These are phyloP conservation scores for Solanum etuberosum DNA, from an alignment of 257 asterid species.

Conservation along the genomic window DNA sequence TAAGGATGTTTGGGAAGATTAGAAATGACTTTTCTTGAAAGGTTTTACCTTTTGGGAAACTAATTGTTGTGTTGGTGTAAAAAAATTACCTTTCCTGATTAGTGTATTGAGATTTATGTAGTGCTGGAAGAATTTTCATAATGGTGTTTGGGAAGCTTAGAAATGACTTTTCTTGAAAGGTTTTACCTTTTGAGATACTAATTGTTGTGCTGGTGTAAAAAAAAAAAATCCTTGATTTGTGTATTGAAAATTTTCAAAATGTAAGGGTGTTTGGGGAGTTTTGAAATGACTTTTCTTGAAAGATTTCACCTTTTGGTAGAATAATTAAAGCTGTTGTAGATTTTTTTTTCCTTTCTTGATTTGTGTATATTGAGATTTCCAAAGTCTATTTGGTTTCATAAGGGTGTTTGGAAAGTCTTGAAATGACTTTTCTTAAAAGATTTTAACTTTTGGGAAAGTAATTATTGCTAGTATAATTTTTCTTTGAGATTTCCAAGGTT, in stretches of 20 bases:
- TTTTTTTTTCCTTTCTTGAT: neutral
- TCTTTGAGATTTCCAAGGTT: neutral
- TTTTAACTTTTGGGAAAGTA: neutral
- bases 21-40: neutral
- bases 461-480: neutral
- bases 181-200: neutral
- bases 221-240: neutral
- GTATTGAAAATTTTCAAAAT: neutral
- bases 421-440: neutral
- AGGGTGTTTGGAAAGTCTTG: neutral
- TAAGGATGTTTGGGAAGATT: neutral
- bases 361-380: neutral
- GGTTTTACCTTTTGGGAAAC: neutral
- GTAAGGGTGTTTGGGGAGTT: neutral
- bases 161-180: neutral
- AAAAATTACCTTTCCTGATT: neutral
- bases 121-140: neutral
- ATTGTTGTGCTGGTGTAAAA: neutral
- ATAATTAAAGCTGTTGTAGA: neutral
- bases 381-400: neutral
- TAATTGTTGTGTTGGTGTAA: neutral
- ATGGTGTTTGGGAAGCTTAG: neutral
- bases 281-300: neutral
- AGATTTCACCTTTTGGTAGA: neutral
- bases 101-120: neutral